phyloP scores from a whole-genome alignment of 1,284 basidiomycete species.

The Cerrena zonata region DNA sequence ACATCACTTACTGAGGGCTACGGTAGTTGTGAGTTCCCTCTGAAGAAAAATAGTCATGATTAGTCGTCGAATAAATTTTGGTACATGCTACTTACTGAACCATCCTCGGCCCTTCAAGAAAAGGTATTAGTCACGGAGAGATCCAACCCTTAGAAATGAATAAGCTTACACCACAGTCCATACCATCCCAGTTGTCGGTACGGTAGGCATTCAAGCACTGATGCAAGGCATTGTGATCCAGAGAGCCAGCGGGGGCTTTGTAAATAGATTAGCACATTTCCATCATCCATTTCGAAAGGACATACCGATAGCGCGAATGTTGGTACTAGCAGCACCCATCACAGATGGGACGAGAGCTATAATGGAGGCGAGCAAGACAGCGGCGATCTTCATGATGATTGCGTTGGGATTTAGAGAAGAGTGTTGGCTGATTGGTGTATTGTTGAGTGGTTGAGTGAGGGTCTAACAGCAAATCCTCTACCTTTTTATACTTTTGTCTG shows the following conservation, averaged over 20 bases:
- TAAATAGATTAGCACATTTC: neutral
- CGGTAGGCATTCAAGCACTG: slow-evolving; percentile 7
- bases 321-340: slow-evolving; percentile 5
- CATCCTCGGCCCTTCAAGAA: slow-evolving; percentile 5
- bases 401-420: too few species aligned
- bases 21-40: neutral
- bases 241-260: slow-evolving; percentile 2
- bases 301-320: neutral
- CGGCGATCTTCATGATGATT: slow-evolving; percentile 8
- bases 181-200: slow-evolving; percentile 7
- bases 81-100: slow-evolving; percentile 4
- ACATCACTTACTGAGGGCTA: neutral
- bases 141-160: neutral
- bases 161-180: neutral
- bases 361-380: slow-evolving; percentile 5
- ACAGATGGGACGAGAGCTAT: slow-evolving; percentile 4
- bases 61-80: neutral
- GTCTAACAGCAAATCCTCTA: too few species aligned
- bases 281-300: neutral
- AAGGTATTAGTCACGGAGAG: neutral
- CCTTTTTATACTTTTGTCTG: too few species aligned
- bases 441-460: too few species aligned
- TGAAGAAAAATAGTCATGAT: neutral
- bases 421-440: too few species aligned
- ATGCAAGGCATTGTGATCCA: slow-evolving; percentile 5